These are phyloP conservation scores for Geotrichum klebahnii DNA, from an alignment of 1,139 yeast species.

Conservation along the genomic window DNA sequence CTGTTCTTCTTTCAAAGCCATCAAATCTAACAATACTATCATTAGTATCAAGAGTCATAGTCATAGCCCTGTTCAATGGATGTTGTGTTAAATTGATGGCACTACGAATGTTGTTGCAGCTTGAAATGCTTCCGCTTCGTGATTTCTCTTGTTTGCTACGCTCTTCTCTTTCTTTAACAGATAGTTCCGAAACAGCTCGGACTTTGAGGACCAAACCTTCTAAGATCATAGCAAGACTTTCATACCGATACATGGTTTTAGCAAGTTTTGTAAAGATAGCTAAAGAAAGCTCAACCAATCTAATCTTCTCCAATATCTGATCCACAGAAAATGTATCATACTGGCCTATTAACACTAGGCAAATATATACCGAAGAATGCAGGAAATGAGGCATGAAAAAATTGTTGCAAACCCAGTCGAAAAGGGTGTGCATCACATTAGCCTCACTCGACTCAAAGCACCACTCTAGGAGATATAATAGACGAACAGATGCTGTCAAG, in stretches of 20 bases:
- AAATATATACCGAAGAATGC: conserved; percentile 11
- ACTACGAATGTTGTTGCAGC: conserved; percentile 2
- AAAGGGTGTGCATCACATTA: conserved; percentile 21
- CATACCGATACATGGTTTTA: not conserved
- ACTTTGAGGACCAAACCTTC: conserved; percentile 4
- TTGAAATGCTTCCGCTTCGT: not conserved
- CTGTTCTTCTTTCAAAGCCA: not conserved
- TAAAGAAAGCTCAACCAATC: conserved; percentile 5
- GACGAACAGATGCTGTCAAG: conserved; percentile 32
- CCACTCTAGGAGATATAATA: conserved; percentile 35
- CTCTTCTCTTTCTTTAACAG: conserved; percentile 11
- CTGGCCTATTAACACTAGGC: conserved; percentile 7
- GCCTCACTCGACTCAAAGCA: conserved; percentile 32
- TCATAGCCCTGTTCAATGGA: conserved; percentile 11
- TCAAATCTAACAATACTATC: conserved; percentile 15
- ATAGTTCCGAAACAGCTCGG: conserved; percentile 3
- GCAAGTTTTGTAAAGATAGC: not conserved
- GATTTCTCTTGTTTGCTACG: not conserved
- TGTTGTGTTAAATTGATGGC: not conserved
- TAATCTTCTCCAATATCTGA: conserved; percentile 12
- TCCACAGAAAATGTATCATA: conserved; percentile 16
- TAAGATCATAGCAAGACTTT: conserved; percentile 1
- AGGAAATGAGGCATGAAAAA: conserved; percentile 12
- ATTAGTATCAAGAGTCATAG: conserved; percentile 11
- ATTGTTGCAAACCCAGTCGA: conserved; percentile 12